Percentiles rank a stretch among this genome's conserved stretches.
Conservation (phyloP, 306 rosid genomes). For the Gastrolobium villosum region DNA sequence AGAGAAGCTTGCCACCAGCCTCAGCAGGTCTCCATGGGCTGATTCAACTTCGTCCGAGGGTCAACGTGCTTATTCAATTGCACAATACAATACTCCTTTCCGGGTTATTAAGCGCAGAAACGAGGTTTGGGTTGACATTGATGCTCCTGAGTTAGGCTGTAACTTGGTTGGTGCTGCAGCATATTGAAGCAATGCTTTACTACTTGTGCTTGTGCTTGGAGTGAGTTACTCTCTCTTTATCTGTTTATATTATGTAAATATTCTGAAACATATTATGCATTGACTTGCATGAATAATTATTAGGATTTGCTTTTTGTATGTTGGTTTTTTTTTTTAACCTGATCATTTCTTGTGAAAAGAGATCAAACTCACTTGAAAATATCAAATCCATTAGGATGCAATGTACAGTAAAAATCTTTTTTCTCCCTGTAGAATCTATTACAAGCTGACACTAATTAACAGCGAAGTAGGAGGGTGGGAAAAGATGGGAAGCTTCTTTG, state of each 20-base stretch:
- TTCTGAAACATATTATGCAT: neutral
- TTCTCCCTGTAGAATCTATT: neutral
- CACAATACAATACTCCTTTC: conserved; percentile 73
- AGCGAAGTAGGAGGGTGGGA: neutral
- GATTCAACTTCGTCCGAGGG: conserved; percentile 59
- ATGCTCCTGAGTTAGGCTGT: conserved; percentile 59
- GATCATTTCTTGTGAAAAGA: conserved; percentile 14
- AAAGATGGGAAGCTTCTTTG: neutral
- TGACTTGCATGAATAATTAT: conserved; percentile 26
- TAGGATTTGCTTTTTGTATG: neutral
- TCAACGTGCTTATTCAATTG: conserved; percentile 73
- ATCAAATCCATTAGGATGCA: neutral
- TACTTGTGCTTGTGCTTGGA: no score
- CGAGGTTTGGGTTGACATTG: conserved; percentile 83
- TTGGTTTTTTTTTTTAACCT: neutral
- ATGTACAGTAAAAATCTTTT: neutral
- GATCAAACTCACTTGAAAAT: conserved; percentile 2
- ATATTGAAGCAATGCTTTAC: conserved; percentile 40
- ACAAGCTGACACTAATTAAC: neutral
- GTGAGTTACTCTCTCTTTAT: neutral
- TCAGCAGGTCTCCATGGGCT: conserved; percentile 72
- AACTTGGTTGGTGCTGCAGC: conserved; percentile 48
- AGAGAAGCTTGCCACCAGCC: conserved; percentile 71
- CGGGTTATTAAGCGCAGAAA: conserved; percentile 62
- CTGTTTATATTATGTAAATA: neutral